Evolutionary conservation across 768 basidiomycete species (phyloP).

Genomic region (Calocera viscosa): DNA sequence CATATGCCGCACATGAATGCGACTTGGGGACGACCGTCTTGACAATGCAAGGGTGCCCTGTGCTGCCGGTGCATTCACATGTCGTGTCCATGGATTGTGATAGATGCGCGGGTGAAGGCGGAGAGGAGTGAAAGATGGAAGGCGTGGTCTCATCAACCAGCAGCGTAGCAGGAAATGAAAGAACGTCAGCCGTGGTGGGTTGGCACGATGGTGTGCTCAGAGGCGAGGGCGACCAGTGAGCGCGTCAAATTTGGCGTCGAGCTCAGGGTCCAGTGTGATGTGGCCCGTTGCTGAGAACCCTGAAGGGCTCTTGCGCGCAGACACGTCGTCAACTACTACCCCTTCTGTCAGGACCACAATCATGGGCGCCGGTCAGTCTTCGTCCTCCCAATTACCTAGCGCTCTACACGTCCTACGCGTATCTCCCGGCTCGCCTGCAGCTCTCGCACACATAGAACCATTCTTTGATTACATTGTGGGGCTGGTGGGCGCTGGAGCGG

Average conservation of each 20-base stretch:
- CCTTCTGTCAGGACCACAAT: neutral
- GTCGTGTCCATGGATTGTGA: neutral
- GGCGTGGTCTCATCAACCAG: neutral
- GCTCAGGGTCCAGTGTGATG: neutral
- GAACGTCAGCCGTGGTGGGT: too few species aligned
- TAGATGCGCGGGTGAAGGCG: neutral
- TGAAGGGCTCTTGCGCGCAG: too few species aligned
- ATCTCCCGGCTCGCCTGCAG: constrained; percentile 78
- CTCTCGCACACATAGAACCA: constrained; percentile 69
- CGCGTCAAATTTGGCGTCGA: neutral
- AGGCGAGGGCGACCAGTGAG: too few species aligned
- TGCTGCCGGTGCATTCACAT: neutral
- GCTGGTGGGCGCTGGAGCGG: constrained; percentile 48
- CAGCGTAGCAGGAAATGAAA: too few species aligned
- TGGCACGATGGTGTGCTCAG: too few species aligned
- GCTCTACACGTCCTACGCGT: constrained; percentile 83
- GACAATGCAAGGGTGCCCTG: too few species aligned
- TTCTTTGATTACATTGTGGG: constrained; percentile 97
- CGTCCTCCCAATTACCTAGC: neutral
- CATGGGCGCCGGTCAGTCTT: neutral
- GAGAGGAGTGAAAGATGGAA: neutral
- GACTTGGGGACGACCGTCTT: too few species aligned
- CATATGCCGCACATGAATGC: neutral
- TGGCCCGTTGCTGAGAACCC: neutral
- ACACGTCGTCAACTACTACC: too few species aligned